Evolutionary conservation across 306 rosid species (phyloP), one percentile per base, ranked within the genome.

Genomic region (Trichosanthes cucumerina): DNA sequence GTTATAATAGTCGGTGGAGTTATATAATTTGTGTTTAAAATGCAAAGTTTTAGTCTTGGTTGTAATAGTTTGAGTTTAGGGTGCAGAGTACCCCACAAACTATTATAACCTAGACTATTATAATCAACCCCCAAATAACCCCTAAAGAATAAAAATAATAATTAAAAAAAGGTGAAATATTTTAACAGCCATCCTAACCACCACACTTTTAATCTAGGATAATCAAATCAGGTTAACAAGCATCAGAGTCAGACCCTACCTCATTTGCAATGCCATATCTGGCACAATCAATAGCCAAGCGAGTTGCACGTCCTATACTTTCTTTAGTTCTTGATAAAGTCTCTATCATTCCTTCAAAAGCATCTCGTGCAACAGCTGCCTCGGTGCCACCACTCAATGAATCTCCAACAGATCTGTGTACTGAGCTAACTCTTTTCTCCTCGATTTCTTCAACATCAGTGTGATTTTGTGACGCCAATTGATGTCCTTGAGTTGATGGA

Each of bases 301-400:
- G 98, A 47, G 99, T 96, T n/a, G 99, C 99, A 2, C 99, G 99
- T 43, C 97, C 96, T 83, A 96, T 96, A 75, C 99, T 96, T 84
- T 96, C 99, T 80, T 91, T 96, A 66, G 98, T 96, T 88, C 99
- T 88, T n/a, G 99, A 96, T 87, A 96, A 83, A 81, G 99, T 96
- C 84, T 96, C 99, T 49, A 96, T 96, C 99, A 96, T 96, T 80
- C 99, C 99, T 87, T 96, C 99, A 89, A 96, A 96, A 80, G 99
- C 98, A 81, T 96, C 99, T 81, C 99, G 98, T 69, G 99, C 89
- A 89, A 96, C 97, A 80, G 94, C 96, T 23, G 99, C 99, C 85
- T 96, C 99, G 19, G 98, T 96, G 77, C 96, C 98, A 36, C 99
- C 98, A 88, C 99, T 96, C 39, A 93, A 87, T 6, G 98, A 88